Evolutionary conservation across 805 yeast genomes (phyloP).

Genomic region (Cyberlindnera japonica): DNA sequence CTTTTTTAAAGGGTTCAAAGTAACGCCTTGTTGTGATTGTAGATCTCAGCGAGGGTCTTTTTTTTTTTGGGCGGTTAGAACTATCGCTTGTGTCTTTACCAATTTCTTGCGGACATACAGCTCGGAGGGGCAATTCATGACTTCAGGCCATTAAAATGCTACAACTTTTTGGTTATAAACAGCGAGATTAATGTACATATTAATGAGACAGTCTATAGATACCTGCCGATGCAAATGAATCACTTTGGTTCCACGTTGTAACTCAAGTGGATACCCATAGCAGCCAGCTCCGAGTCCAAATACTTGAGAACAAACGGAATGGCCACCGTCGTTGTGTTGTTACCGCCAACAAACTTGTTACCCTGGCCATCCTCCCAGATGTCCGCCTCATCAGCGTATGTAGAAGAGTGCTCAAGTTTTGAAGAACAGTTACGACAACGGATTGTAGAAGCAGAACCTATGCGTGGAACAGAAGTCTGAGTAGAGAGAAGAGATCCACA

Average conservation of each 20-base stretch:
- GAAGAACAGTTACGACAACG: conserved; percentile 91
- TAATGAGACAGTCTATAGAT: neutral
- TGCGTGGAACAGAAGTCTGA: conserved; percentile 85
- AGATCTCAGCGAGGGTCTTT: too few species aligned
- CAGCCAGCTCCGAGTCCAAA: conserved; percentile 90
- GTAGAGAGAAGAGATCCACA: conserved; percentile 93
- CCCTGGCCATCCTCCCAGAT: conserved; percentile 99
- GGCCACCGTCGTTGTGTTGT: conserved; percentile 90
- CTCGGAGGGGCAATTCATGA: too few species aligned
- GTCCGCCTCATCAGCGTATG: conserved; percentile 62
- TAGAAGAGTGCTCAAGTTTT: conserved; percentile 54
- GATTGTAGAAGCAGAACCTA: conserved; percentile 72
- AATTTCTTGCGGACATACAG: too few species aligned
- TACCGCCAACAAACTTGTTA: conserved; percentile 85
- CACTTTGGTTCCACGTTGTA: conserved; percentile 72
- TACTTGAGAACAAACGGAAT: conserved; percentile 95
- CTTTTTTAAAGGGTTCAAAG: too few species aligned
- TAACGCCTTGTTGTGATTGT: too few species aligned
- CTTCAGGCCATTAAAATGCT: too few species aligned
- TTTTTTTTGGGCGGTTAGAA: too few species aligned
- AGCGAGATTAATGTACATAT: neutral
- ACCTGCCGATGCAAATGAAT: neutral
- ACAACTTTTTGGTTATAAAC: neutral
- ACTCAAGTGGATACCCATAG: conserved; percentile 95
- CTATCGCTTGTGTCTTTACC: too few species aligned